These are phyloP conservation scores for Paramyrothecium sp. DNA, from an alignment of 2,329 filamentous ascomycete genomes.

Conservation along the genomic window DNA sequence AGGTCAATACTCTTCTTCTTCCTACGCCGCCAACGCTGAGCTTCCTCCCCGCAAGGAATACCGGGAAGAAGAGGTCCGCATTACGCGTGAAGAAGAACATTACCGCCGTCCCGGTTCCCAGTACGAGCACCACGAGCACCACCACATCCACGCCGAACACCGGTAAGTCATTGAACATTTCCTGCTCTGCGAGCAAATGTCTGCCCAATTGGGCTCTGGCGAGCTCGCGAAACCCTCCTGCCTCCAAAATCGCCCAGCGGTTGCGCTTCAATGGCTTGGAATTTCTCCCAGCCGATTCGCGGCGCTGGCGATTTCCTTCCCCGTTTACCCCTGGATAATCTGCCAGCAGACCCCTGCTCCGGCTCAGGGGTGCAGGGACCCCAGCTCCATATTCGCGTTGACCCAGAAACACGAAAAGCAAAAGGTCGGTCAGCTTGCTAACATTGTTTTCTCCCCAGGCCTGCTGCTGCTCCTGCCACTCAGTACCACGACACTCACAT, in stretches of 20 bases:
- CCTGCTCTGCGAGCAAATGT: conserved; percentile 7
- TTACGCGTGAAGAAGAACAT: conserved; percentile 75
- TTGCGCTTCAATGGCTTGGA: too few species aligned
- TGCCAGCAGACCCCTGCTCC: neutral
- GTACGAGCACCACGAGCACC: conserved; percentile 31
- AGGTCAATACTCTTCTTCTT: conserved; percentile 89
- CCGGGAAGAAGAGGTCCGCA: conserved; percentile 80
- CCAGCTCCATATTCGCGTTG: neutral
- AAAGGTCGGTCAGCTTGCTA: conserved; percentile 21
- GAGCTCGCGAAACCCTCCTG: too few species aligned
- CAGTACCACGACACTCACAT: conserved; percentile 63
- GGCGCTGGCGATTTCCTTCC: neutral
- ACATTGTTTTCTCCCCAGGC: neutral
- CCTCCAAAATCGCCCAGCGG: too few species aligned
- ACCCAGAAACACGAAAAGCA: conserved; percentile 22
- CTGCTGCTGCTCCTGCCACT: conserved; percentile 24
- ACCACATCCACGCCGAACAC: conserved; percentile 46
- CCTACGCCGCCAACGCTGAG: conserved; percentile 60
- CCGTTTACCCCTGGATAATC: too few species aligned
- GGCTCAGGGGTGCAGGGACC: neutral
- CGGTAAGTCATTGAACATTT: conserved; percentile 41
- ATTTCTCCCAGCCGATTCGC: neutral
- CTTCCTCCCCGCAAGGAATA: conserved; percentile 63
- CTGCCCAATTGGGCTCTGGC: conserved; percentile 1
- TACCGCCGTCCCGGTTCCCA: conserved; percentile 69